These are phyloP conservation scores for Phytophthora ramorum DNA, from an alignment of 352 stramenopile species.

Conservation along the genomic window DNA sequence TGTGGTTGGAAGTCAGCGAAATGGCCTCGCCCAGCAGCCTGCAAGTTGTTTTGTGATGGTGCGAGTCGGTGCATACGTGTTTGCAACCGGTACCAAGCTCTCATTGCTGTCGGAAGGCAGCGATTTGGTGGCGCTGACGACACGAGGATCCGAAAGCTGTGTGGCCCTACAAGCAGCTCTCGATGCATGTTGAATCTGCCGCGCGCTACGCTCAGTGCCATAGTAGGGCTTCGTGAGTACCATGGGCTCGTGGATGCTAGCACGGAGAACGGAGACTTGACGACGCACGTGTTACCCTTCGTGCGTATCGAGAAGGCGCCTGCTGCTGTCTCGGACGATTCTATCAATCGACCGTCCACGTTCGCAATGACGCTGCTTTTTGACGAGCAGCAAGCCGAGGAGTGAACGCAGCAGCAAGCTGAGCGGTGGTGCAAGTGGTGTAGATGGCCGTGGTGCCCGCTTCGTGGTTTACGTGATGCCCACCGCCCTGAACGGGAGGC, in stretches of 20 bases:
- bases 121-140: constrained; percentile 50
- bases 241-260: not conserved
- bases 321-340: constrained; percentile 17
- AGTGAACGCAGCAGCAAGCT: constrained; percentile 17
- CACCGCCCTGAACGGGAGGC: too few relatives aligned
- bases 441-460: not conserved
- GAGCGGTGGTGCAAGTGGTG: not conserved
- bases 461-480: constrained; percentile 16
- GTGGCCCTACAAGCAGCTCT: too few relatives aligned
- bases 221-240: constrained; percentile 20
- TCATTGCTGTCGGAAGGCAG: constrained; percentile 52
- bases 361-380: constrained; percentile 21
- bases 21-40: not conserved
- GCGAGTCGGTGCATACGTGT: constrained; percentile 70
- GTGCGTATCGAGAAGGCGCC: constrained; percentile 34
- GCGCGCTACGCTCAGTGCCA: constrained; percentile 2
- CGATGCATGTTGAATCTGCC: constrained; percentile 21
- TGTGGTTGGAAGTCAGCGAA: constrained; percentile 5
- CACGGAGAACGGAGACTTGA: constrained; percentile 11
- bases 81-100: constrained; percentile 47
- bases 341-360: not conserved
- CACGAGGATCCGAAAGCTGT: constrained; percentile 34
- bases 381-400: constrained; percentile 15
- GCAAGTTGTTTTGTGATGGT: constrained; percentile 21
- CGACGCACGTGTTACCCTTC: constrained; percentile 53